These are phyloP conservation scores for Cytospora paraplurivora DNA, from an alignment of 2,329 filamentous ascomycete species.

Conservation along the genomic window DNA sequence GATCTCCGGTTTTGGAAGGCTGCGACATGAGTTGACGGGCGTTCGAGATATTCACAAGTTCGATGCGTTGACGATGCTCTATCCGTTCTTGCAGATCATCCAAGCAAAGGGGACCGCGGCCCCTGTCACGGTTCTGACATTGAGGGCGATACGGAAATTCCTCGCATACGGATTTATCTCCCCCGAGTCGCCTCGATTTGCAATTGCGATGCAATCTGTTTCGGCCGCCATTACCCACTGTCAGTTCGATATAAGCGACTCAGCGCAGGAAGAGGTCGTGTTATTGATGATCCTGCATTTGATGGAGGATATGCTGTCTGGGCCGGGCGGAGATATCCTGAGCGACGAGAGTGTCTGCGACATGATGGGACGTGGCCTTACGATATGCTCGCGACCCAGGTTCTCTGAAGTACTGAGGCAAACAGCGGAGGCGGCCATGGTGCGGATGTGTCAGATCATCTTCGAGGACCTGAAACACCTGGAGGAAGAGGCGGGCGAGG, in stretches of 20 bases:
- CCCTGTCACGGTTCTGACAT: conserved; percentile 90
- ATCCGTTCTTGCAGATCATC: conserved; percentile 95
- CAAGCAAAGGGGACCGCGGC: conserved; percentile 95
- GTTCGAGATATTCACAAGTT: conserved; percentile 89
- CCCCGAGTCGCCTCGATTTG: conserved; percentile 80
- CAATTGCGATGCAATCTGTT: conserved; percentile 89
- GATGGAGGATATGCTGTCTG: conserved; percentile 98
- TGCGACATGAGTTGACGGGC: conserved; percentile 83
- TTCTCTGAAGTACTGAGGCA: conserved; percentile 88
- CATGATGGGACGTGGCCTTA: conserved; percentile 98
- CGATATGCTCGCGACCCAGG: conserved; percentile 93
- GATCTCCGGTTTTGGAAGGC: conserved; percentile 89
- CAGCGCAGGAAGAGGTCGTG: conserved; percentile 92
- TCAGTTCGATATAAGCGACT: conserved; percentile 94
- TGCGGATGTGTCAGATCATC: conserved; percentile 98
- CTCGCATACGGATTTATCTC: conserved; percentile 92
- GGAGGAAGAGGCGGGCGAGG: conserved; percentile 72
- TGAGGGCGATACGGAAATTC: conserved; percentile 95
- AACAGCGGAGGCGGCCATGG: conserved; percentile 95
- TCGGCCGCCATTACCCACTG: conserved; percentile 97
- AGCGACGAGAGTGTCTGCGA: conserved; percentile 98
- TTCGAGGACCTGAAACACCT: conserved; percentile 90
- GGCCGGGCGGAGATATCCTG: conserved; percentile 87
- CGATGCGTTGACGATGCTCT: conserved; percentile 84
- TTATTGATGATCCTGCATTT: conserved; percentile 90